Conservation (phyloP, 2,329 filamentous ascomycete genomes). For the Fusarium coffeatum region DNA sequence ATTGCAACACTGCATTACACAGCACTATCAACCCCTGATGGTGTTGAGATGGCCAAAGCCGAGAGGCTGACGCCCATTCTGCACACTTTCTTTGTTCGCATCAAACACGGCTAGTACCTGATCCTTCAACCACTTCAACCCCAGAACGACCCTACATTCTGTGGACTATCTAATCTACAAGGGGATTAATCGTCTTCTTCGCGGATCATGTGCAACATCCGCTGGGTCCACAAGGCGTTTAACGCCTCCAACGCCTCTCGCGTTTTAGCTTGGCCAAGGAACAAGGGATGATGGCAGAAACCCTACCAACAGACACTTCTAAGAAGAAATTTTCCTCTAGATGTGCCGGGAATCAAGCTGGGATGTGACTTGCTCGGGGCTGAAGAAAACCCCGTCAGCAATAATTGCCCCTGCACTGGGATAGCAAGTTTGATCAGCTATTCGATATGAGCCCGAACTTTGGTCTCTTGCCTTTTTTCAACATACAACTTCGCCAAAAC, state of each 20-base stretch:
- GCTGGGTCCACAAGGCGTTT: constrained; percentile 48
- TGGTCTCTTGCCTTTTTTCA: not conserved
- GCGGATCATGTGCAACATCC: constrained; percentile 50
- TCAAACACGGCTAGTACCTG: constrained; percentile 23
- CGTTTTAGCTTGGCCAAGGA: constrained; percentile 37
- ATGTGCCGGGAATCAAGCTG: constrained; percentile 39
- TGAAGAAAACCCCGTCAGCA: not conserved
- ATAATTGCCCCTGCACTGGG: not conserved
- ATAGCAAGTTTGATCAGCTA: not conserved
- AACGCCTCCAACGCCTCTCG: constrained; percentile 48
- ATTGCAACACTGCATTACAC: not conserved
- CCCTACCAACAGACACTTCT: constrained; percentile 40
- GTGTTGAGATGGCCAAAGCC: constrained; percentile 13
- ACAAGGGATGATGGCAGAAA: constrained; percentile 31
- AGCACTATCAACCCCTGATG: constrained; percentile 1
- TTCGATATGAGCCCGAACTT: not conserved
- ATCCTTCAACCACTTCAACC: constrained; percentile 28
- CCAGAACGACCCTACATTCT: constrained; percentile 35
- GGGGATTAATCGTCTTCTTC: constrained; percentile 42
- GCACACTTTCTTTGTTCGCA: constrained; percentile 19
- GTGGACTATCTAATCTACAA: constrained; percentile 42
- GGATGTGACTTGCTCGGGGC: constrained; percentile 11
- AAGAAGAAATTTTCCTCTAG: constrained; percentile 28
- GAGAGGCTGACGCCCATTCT: constrained; percentile 17
- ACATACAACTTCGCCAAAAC: not conserved